phyloP scores from a whole-genome alignment of 1,139 yeast genomes.

The Spencermartinsiella ligniputridi region DNA sequence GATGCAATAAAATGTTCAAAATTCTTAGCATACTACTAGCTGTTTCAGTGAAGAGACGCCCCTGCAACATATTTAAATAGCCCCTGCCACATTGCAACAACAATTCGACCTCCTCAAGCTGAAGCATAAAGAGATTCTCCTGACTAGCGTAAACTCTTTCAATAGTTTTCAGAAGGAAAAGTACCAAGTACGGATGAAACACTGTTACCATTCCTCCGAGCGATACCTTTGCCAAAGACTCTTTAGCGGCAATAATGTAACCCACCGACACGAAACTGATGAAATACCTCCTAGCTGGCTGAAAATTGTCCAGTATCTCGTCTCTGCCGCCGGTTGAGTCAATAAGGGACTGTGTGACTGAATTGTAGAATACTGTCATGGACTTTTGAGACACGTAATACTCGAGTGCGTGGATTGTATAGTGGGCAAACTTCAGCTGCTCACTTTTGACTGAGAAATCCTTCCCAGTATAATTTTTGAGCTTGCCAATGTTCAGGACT shows the following conservation, averaged over 20 bases:
- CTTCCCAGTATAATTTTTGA: background rate
- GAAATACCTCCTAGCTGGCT: slow-evolving; percentile 14
- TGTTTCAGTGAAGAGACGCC: background rate
- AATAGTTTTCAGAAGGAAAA: background rate
- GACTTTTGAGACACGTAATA: background rate
- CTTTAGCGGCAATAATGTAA: background rate
- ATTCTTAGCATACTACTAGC: background rate
- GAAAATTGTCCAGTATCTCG: slow-evolving; percentile 45
- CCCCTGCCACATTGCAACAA: background rate
- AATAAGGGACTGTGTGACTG: background rate
- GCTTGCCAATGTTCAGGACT: slow-evolving; percentile 3
- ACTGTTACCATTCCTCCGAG: background rate
- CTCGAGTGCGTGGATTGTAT: background rate
- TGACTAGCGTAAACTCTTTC: background rate
- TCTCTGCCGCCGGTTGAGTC: slow-evolving; percentile 38
- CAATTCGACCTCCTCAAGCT: background rate
- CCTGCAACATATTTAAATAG: background rate
- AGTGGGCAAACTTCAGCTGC: slow-evolving; percentile 1
- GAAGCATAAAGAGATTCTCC: background rate
- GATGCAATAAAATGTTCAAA: background rate
- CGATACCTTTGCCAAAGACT: background rate
- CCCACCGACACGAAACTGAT: background rate
- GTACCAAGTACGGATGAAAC: slow-evolving; percentile 1
- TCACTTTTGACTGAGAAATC: background rate
- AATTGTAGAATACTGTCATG: background rate